A percentile compares a stretch with the other conserved stretches of the same genome.
phyloP scores from a whole-genome alignment of 1,284 basidiomycete genomes.

The Fomitopsis betulina region DNA sequence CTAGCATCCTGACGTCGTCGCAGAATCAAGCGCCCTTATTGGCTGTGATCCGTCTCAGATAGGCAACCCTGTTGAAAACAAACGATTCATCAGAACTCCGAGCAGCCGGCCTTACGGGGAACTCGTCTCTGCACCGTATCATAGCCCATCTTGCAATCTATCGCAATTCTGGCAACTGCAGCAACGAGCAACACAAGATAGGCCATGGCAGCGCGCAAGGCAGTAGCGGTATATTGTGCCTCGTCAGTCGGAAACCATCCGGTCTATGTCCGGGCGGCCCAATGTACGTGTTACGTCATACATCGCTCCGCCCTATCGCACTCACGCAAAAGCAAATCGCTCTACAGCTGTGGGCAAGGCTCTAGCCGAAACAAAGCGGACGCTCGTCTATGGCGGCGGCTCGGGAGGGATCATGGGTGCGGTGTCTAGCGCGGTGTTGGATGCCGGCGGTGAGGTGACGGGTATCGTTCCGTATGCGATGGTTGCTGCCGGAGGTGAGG shows the following conservation, averaged over 20 bases:
- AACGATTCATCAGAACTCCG: background rate
- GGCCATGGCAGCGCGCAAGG: conserved; percentile 14
- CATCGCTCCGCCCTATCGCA: background rate
- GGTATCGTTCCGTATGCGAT: conserved; percentile 82
- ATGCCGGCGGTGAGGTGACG: conserved; percentile 71
- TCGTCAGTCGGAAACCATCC: conserved; percentile 62
- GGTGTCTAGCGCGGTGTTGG: conserved; percentile 67
- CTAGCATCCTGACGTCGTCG: background rate
- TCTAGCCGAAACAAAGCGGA: conserved; percentile 57
- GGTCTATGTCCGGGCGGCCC: conserved; percentile 65
- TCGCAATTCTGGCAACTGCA: background rate
- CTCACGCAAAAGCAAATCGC: background rate
- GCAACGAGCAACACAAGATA: background rate
- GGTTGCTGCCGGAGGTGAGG: conserved; percentile 58
- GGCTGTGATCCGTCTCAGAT: background rate
- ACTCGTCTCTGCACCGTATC: background rate
- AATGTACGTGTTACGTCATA: conserved; percentile 43
- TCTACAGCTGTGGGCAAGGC: conserved; percentile 69
- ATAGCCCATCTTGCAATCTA: background rate
- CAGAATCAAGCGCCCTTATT: background rate
- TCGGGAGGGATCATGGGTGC: conserved; percentile 83
- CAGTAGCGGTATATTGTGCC: conserved; percentile 77
- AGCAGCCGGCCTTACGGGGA: background rate
- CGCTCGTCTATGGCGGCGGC: conserved; percentile 87
- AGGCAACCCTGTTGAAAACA: background rate